Percentiles rank a stretch among this genome's conserved stretches.
phyloP scores from a whole-genome alignment of 108 stramenopile genomes.

The Fistulifera pelliculosa region DNA sequence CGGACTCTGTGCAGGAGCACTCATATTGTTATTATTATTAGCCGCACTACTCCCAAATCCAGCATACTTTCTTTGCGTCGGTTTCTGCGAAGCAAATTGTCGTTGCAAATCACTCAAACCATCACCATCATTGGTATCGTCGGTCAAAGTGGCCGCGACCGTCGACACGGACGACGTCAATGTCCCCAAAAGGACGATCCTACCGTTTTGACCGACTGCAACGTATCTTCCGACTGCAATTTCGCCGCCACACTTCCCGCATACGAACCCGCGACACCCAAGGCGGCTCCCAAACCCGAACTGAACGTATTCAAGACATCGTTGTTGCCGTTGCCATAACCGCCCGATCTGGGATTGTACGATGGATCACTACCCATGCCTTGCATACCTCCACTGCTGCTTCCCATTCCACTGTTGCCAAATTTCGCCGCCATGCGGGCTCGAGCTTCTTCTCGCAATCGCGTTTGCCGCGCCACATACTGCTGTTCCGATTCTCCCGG shows the following conservation, averaged over 20 bases:
- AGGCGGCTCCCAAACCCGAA: slow-evolving; percentile 43
- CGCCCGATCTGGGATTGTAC: slow-evolving; percentile 50
- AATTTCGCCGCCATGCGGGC: slow-evolving; percentile 84
- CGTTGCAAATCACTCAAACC: slow-evolving; percentile 61
- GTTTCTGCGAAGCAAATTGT: slow-evolving; percentile 53
- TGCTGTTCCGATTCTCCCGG: slow-evolving; percentile 82
- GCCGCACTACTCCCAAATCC: slow-evolving; percentile 59
- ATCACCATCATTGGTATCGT: slow-evolving; percentile 52
- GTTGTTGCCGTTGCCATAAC: slow-evolving; percentile 27
- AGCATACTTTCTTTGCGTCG: slow-evolving; percentile 53
- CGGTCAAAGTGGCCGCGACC: slow-evolving; percentile 45
- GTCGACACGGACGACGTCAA: slow-evolving; percentile 43
- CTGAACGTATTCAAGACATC: slow-evolving; percentile 23
- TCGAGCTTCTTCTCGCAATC: slow-evolving; percentile 76
- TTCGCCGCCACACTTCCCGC: slow-evolving; percentile 33
- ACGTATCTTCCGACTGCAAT: slow-evolving; percentile 20
- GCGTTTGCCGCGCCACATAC: slow-evolving; percentile 86
- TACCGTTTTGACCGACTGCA: slow-evolving; percentile 14
- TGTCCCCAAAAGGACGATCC: slow-evolving; percentile 51
- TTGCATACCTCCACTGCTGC: slow-evolving; percentile 46
- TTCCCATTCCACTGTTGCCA: slow-evolving; percentile 52
- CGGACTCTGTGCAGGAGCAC: not conserved
- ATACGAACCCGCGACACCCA: slow-evolving; percentile 22
- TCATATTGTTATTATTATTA: not conserved
- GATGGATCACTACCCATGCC: slow-evolving; percentile 70